Conservation (phyloP, 441 rosid species). For the Viola pubescens region DNA sequence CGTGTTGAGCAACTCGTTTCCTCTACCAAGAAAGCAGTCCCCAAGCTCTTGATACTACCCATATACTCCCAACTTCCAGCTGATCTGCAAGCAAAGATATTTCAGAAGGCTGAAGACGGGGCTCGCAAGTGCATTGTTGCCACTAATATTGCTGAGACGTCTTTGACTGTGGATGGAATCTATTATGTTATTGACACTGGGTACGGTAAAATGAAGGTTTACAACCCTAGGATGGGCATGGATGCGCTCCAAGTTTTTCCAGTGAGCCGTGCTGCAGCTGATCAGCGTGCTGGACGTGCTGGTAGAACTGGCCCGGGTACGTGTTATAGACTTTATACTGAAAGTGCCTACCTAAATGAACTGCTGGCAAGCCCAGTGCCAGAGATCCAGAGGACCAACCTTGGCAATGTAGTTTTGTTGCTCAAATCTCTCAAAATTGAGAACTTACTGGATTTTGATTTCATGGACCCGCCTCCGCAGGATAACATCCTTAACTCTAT, state of each 20-base stretch:
- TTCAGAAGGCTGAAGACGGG: slow-evolving; percentile 90
- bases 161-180: slow-evolving; percentile 94
- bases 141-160: slow-evolving; percentile 97
- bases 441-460: slow-evolving; percentile 87
- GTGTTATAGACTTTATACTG: slow-evolving; percentile 87
- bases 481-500: slow-evolving; percentile 95
- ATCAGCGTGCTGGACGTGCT: slow-evolving; percentile 96
- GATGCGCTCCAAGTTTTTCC: slow-evolving; percentile 98
- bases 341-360: slow-evolving; percentile 83
- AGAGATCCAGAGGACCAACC: slow-evolving; percentile 95
- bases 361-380: slow-evolving; percentile 93
- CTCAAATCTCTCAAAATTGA: slow-evolving; percentile 88
- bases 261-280: slow-evolving; percentile 90
- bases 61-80: slow-evolving; percentile 98
- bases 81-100: slow-evolving; percentile 96
- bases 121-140: slow-evolving; percentile 98
- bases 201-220: slow-evolving; percentile 94
- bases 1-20: slow-evolving; percentile 83
- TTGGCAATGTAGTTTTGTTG: slow-evolving; percentile 88
- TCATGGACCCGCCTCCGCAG: slow-evolving; percentile 99
- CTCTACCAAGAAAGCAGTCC: slow-evolving; percentile 59
- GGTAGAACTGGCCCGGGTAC: slow-evolving; percentile 99
- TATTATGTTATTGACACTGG: slow-evolving; percentile 95
- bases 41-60: slow-evolving; percentile 78
- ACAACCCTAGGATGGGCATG: slow-evolving; percentile 99